Base-by-base conservation (phyloP, 2,329 filamentous ascomycete genomes). In the Colletotrichum sublineola region DNA sequence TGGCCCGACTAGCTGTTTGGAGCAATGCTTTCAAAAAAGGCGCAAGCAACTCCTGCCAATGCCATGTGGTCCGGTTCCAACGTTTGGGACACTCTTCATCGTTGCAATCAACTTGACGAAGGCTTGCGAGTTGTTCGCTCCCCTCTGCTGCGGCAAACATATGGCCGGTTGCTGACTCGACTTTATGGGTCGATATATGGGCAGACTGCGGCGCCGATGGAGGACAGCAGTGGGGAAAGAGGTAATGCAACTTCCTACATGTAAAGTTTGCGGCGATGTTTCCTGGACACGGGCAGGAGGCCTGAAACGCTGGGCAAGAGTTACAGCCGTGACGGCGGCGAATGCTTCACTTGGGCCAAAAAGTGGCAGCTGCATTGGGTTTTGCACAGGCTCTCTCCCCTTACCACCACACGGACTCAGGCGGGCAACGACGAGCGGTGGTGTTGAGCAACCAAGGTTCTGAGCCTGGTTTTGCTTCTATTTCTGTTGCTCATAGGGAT, bases 281-380 rank as follows among this genome's bases (percentile, higher is more conserved):
- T 68, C 64, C 46, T 44, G 31, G 56, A 52, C 36, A 42, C 24
- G 57, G 20, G 24, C 50, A 48, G 24, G 24, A 38, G n/a, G 38
- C 48, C 36, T 69, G 66, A 72, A 70, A 70, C 69, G 44, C 36
- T 38, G 33, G 24, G 29, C 33, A n/a, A 60, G 33, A 52, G 64
- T 57, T 20, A 56, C 63, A 62, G 65, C 31, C 20, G 40, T 42
- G 20, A 68, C n/a, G 56, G 42, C 31, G 48, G 63, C 20, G 55
- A 67, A 57, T 4, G 42, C 40, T 18, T 33, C n/a, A 38, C 24
- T 46, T 61, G 68, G 63, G 42, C 9, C 63, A 18, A 29, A 18
- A 29, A 53, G 31, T 68, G 64, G 52, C 44, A 71, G 38, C 36
- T 61, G 52, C 44, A 68, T 60, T 63, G 44, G 46, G 65, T 55